Percentiles rank a stretch among this genome's conserved stretches.
phyloP scores from a whole-genome alignment of 2,329 filamentous ascomycete species.

The Ceratocystis diversiconidia region DNA sequence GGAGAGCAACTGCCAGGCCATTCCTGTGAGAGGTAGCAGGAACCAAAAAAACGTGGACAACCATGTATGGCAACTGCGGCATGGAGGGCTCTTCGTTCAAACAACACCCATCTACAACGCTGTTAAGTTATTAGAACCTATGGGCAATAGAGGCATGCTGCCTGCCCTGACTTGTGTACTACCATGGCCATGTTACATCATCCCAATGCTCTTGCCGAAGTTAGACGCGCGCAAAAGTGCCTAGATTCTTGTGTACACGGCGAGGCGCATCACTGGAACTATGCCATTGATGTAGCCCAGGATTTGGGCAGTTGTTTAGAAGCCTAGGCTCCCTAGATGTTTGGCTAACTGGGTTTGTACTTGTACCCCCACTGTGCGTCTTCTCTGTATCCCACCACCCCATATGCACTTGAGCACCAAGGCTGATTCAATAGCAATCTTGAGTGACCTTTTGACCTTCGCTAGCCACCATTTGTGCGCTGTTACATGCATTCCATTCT shows the following conservation, averaged over 20 bases:
- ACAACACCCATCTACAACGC: too few relatives aligned
- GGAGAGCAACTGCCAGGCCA: not conserved
- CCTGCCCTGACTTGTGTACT: not conserved
- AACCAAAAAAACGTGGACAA: not conserved
- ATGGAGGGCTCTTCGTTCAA: not conserved
- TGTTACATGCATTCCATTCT: not conserved
- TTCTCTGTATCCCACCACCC: not conserved
- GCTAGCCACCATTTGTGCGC: not conserved
- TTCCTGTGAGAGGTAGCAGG: not conserved
- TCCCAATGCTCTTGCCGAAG: not conserved
- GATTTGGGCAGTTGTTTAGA: not conserved
- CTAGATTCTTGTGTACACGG: not conserved
- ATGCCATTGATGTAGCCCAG: not conserved
- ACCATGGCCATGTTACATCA: slow-evolving; percentile 1
- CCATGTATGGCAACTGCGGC: not conserved
- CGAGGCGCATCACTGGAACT: not conserved
- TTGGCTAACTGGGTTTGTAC: not conserved
- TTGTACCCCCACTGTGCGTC: not conserved
- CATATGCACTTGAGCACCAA: not conserved
- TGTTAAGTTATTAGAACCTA: too few relatives aligned
- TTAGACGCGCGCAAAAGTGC: not conserved
- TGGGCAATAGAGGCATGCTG: not conserved
- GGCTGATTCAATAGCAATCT: not conserved
- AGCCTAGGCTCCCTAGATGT: not conserved
- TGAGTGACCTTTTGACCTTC: not conserved